Evolutionary conservation across 2,329 filamentous ascomycete genomes (phyloP), one percentile per base, ranked within the genome.

Genomic region (Xylaria sp.): DNA sequence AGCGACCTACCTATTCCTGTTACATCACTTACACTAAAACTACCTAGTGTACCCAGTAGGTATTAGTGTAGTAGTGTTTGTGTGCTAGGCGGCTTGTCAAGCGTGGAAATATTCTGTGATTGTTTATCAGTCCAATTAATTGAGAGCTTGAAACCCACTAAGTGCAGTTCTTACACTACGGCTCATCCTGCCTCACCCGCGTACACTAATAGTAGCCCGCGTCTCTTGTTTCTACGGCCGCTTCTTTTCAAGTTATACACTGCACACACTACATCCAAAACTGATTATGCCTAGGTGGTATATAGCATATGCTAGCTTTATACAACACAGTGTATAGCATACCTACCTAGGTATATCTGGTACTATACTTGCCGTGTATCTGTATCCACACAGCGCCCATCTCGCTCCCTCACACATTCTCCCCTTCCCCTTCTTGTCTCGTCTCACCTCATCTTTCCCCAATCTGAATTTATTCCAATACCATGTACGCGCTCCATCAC

Each of bases 371-470:
- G 40, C 40, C 40, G 42, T 48, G 44, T 51, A 53, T 42, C 35
- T 27, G 37, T 10, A 6, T 58, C 55, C 55, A 44, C 55, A 47
- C 37, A 47, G 29, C 50, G 23, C 48, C 68, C 58, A 47, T 64
- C 53, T 67, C 64, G 50, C 59, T 66, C 60, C 51, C 61, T 62
- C 62, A 58, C 29, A 42, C 25, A 54, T 23, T 44, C 60, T 29
- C 57, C 47, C 47, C 8, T 57, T 47, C 51, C 60, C 62, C 64
- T 65, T 66, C 57, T 47, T 54, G 59, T 63, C 65, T 61, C 69
- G 66, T 69, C 69, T 70, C 67, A 69, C 61, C 69, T 70, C 63
- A 65, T 71, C 64, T 66, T 50, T 57, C 63, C 55, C 48, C 61
- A 61, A 53, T 63, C 55, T 50, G 58, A 53, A 53, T 69, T 58